Conservation (phyloP, 2,329 filamentous ascomycete genomes). For the Clonostachys rhizophaga region DNA sequence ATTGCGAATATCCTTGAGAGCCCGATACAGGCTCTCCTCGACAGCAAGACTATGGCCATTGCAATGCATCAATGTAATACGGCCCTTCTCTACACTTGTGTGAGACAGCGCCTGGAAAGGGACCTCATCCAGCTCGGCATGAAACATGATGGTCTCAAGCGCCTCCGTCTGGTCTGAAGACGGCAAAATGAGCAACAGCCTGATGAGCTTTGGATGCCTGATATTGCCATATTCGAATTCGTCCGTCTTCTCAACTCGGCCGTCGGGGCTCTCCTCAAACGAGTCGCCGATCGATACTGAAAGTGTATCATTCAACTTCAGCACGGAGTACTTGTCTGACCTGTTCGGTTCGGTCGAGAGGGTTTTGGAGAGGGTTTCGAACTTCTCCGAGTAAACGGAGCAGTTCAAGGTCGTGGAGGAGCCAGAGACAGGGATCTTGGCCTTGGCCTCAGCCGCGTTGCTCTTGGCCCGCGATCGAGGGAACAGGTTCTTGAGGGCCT, state of each 20-base stretch:
- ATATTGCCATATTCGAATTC: constrained; percentile 7
- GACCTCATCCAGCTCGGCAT: constrained; percentile 9
- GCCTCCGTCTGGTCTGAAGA: constrained; percentile 3
- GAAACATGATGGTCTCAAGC: constrained; percentile 10
- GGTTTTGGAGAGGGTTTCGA: constrained; percentile 1
- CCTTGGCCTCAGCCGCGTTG: background rate
- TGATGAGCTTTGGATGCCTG: constrained; percentile 6
- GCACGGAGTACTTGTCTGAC: constrained; percentile 6
- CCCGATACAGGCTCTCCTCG: constrained; percentile 5
- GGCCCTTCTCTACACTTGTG: constrained; percentile 1
- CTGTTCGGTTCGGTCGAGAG: background rate
- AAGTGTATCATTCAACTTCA: constrained; percentile 8
- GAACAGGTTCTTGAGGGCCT: background rate
- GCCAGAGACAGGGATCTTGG: background rate
- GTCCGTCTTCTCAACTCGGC: constrained; percentile 1
- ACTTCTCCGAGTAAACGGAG: constrained; percentile 3
- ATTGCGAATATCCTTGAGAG: constrained; percentile 7
- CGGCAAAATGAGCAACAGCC: constrained; percentile 8
- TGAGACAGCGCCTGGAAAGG: constrained; percentile 8
- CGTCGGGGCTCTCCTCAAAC: constrained; percentile 7
- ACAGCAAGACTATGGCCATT: constrained; percentile 6
- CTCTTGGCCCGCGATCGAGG: background rate
- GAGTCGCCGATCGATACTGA: constrained; percentile 8
- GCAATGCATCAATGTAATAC: constrained; percentile 4
- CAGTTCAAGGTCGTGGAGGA: constrained; percentile 1